Conservation (phyloP, 2,329 filamentous ascomycete genomes). For the Sporothrix curviconia region DNA sequence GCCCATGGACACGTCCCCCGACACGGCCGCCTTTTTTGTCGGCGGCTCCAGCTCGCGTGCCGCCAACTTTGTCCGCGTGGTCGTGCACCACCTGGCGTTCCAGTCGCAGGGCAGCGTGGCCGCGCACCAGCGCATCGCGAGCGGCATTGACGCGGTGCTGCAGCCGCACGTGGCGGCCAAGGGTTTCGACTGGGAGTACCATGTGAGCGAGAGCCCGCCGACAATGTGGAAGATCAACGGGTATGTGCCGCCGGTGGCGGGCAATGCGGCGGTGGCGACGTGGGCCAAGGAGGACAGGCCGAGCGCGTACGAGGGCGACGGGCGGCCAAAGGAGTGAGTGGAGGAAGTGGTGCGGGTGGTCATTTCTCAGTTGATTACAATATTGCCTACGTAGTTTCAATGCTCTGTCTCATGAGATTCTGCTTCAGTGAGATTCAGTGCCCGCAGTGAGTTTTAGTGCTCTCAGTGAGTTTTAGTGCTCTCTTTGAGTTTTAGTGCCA, state of each 20-base stretch:
- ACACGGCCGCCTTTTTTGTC: conserved; percentile 1
- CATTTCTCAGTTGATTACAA: too few species aligned
- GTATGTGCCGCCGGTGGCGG: conserved; percentile 3
- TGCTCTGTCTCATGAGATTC: background rate
- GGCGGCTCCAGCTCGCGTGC: background rate
- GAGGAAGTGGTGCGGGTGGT: too few species aligned
- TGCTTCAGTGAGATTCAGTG: background rate
- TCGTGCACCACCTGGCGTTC: conserved; percentile 16
- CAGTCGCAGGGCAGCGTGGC: conserved; percentile 5
- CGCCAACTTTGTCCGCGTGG: conserved; percentile 14
- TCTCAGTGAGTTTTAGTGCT: background rate
- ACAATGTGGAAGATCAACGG: conserved; percentile 38
- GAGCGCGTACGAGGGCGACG: background rate
- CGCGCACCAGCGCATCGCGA: background rate
- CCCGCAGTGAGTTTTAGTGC: background rate
- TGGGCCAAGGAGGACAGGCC: conserved; percentile 11
- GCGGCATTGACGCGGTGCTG: conserved; percentile 27
- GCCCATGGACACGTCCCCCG: conserved; percentile 18
- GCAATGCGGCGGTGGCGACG: background rate
- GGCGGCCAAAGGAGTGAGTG: too few species aligned
- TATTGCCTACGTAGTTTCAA: too few species aligned
- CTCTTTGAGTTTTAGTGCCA: background rate
- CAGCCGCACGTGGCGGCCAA: conserved; percentile 34
- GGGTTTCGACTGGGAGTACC: conserved; percentile 39
- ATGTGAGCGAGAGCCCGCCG: conserved; percentile 36